These are phyloP conservation scores for Melanopsichium pennsylvanicum DNA, from an alignment of 1,284 basidiomycete species.

Conservation along the genomic window DNA sequence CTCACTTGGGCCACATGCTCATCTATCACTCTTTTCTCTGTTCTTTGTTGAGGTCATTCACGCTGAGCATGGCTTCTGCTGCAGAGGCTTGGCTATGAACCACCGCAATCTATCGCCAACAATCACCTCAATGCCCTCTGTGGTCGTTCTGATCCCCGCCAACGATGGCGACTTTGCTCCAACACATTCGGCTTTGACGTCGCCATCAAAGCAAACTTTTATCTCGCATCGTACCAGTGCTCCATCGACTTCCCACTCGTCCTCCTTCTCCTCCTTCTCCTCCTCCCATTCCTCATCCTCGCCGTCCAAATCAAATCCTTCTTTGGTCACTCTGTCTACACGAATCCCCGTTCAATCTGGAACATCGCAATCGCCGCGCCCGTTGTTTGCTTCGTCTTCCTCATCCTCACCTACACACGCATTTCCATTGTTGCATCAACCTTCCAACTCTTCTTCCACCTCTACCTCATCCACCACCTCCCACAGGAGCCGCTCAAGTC, in stretches of 20 bases:
- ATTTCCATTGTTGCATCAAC: neutral
- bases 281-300: neutral
- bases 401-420: slow-evolving; percentile 2
- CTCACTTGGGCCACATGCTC: neutral
- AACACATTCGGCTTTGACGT: neutral
- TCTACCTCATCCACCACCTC: slow-evolving; percentile 4
- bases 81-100: slow-evolving; percentile 16
- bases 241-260: neutral
- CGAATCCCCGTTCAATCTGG: no score
- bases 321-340: no score
- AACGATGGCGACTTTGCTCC: neutral
- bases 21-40: neutral
- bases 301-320: neutral
- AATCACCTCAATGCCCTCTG: slow-evolving; percentile 16
- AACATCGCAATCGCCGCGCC: neutral
- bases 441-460: slow-evolving; percentile 1
- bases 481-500: slow-evolving; percentile 1
- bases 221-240: neutral
- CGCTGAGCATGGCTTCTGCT: slow-evolving; percentile 12
- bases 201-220: slow-evolving; percentile 7
- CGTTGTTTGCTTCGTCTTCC: neutral
- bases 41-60: neutral
- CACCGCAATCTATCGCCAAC: neutral
- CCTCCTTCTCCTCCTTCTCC: neutral
- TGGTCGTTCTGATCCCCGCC: slow-evolving; percentile 19